Conservation (phyloP, 2,329 filamentous ascomycete genomes). For the Nothophoma quercina region DNA sequence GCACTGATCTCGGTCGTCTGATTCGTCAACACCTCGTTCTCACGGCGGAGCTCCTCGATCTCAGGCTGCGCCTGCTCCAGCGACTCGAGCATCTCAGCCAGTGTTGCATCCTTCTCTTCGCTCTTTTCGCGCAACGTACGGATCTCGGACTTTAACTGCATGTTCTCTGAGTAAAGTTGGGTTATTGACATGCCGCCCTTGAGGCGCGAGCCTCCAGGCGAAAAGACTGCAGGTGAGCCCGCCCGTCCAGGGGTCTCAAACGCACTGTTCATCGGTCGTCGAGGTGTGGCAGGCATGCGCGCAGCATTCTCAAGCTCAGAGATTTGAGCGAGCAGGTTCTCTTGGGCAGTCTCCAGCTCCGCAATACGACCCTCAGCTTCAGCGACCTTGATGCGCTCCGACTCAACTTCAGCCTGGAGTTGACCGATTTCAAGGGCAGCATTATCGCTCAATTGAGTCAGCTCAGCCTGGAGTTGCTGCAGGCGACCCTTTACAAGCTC, state of each 20-base stretch:
- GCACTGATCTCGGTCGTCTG: constrained; percentile 81
- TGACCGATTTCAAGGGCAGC: constrained; percentile 64
- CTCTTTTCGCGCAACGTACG: constrained; percentile 76
- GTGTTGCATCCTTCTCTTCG: constrained; percentile 74
- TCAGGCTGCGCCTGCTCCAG: constrained; percentile 88
- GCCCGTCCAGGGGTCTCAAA: constrained; percentile 59
- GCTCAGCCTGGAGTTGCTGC: constrained; percentile 70
- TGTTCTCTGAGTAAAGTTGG: constrained; percentile 69
- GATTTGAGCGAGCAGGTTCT: constrained; percentile 65
- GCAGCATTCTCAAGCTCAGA: constrained; percentile 50
- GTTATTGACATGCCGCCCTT: constrained; percentile 66
- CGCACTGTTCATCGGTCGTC: constrained; percentile 59
- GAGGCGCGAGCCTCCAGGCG: constrained; percentile 62
- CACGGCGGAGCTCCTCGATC: constrained; percentile 81
- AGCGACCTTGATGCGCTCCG: constrained; percentile 65
- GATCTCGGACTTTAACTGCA: constrained; percentile 72
- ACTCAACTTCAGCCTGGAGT: constrained; percentile 59
- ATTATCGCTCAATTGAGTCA: constrained; percentile 72
- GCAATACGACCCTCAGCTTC: constrained; percentile 68
- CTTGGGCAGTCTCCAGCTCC: constrained; percentile 70
- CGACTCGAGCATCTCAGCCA: constrained; percentile 86
- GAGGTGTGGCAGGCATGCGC: constrained; percentile 59
- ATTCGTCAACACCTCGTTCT: constrained; percentile 79
- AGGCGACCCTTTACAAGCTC: constrained; percentile 75
- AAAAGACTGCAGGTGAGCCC: constrained; percentile 60